Evolutionary conservation across 2,329 filamentous ascomycete genomes (phyloP), one percentile per base, ranked within the genome.

Genomic region (Emergomyces pasteurianus): DNA sequence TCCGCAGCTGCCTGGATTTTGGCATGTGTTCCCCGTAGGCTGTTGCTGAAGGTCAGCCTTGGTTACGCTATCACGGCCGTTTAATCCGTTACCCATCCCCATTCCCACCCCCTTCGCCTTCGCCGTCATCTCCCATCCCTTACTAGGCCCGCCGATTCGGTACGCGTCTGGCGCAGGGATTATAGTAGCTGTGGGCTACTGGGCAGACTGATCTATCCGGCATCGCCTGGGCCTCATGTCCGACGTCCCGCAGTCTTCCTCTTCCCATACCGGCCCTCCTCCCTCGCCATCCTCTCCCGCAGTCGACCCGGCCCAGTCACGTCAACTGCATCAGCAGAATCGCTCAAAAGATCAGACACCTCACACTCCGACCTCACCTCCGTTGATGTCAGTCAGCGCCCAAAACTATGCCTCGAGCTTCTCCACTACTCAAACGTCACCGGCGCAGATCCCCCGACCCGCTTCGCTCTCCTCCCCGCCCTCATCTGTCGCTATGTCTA

Each of bases 381-480:
- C 74, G 72, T 78, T 77, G 72, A 79, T 79, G 77, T 78, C 77
- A 73, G 74, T 77, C 70, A 75, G 74, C 67, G 73, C 76, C 69
- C 74, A 74, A 69, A 78, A 74, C 67, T 74, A 79, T 79, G 77
- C 73, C 71, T 73, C 75, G 68, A 71, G 72, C 67, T 73, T 76
- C 69, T 69, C 72, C 70, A 72, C 75, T 67, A 70, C 72, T 68
- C 75, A 78, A 69, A 70, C 74, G 68, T 77, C 76, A 70, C 73
- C 76, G 65, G 73, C 73, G 67, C 72, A 77, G 72, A 70, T 74
- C 69, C 73, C 72, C 67, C 74, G 74, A 70, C 68, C 71, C 66
- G 68, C 71, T 62, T 70, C 73, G 63, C 67, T 73, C 62, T 74
- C 75, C 57, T 75, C 74, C 55, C 74, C 73, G 58, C 72, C 74